Base-by-base conservation (phyloP, 225 moss, liverwort and hornwort species). In the Polytrichum commune region DNA sequence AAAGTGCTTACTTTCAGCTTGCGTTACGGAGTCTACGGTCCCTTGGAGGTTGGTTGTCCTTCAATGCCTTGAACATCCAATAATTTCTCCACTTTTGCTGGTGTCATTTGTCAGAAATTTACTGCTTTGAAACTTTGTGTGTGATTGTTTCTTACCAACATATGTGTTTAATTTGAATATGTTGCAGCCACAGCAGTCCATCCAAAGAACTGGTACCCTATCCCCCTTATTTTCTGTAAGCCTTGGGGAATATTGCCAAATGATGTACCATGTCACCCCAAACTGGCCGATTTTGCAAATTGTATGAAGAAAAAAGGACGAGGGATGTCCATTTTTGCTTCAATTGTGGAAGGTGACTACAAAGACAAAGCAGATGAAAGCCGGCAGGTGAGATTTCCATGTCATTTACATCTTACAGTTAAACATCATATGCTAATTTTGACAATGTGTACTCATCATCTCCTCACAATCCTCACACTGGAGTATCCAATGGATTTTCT, bases 241-340 rank as follows among this genome's bases (percentile, higher is more conserved):
- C 98, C 98, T 23, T 98, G 98, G 98, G 98, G 93, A 75, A 98
- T 98, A 76, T 81, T 98, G 76, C 95, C 98, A 38, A 83, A 72
- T 73, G 98, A 98, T 78, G 91, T 93, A 66, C 98, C 98, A 19
- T 98, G 98, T 64, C 98, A 98, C 72, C 98, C 98, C 28, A 98
- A 98, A 68, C 85, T 98, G 71, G 91, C 98, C 54, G 98, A 98
- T 76, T 98, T 98, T 79, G 98, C 98, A 0, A 98, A 98, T 74
- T 98, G 98, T 71, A 98, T 98, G 98, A 98, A 98, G 83, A 98
- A 98, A 77, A 95, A 98, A 77, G 98, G 98, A 54, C 95, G 98
- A 75, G 98, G 98, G 69, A 98, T 98, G 98, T 98, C 98, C 69
- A 95, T 98, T 28, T 98, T 98, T 84, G 93, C 90, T 54, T 98